phyloP scores from a whole-genome alignment of 345 rosid genomes.

The Pistacia integerrima region DNA sequence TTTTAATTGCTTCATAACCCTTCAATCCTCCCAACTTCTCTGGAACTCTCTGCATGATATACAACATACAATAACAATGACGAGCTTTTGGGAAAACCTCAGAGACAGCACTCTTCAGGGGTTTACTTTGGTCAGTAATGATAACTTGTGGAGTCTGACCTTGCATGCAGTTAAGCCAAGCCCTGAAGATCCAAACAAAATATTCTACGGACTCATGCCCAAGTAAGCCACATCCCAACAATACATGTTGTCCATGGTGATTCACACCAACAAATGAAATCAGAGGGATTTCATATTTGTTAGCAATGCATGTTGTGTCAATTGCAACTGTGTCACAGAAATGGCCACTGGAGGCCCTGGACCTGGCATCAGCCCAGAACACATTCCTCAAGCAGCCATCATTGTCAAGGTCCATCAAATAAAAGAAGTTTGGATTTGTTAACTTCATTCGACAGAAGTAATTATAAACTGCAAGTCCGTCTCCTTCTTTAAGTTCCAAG shows the following conservation, averaged over 20 bases:
- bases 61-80: slow-evolving; percentile 46
- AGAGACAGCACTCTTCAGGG: slow-evolving; percentile 45
- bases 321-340: slow-evolving; percentile 47
- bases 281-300: slow-evolving; percentile 52
- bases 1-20: slow-evolving; percentile 45
- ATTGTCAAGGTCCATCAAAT: slow-evolving; percentile 50
- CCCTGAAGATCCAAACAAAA: slow-evolving; percentile 52
- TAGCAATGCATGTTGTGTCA: slow-evolving; percentile 52
- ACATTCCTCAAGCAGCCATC: slow-evolving; percentile 50
- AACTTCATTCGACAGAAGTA: slow-evolving; percentile 54
- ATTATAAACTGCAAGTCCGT: slow-evolving; percentile 48
- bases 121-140: slow-evolving; percentile 51
- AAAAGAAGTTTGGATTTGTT: slow-evolving; percentile 60
- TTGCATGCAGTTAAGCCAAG: slow-evolving; percentile 59
- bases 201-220: slow-evolving; percentile 50
- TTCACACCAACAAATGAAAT: slow-evolving; percentile 56
- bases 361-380: slow-evolving; percentile 59
- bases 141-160: slow-evolving; percentile 49
- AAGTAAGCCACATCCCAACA: slow-evolving; percentile 58
- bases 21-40: slow-evolving; percentile 55
- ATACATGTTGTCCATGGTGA: slow-evolving; percentile 50
- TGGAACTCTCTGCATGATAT: slow-evolving; percentile 53
- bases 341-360: slow-evolving; percentile 40
- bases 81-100: slow-evolving; percentile 49
- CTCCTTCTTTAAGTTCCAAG: slow-evolving; percentile 58